phyloP scores from a whole-genome alignment of 129 eudicot genomes.

The Heracleum sosnowskyi region DNA sequence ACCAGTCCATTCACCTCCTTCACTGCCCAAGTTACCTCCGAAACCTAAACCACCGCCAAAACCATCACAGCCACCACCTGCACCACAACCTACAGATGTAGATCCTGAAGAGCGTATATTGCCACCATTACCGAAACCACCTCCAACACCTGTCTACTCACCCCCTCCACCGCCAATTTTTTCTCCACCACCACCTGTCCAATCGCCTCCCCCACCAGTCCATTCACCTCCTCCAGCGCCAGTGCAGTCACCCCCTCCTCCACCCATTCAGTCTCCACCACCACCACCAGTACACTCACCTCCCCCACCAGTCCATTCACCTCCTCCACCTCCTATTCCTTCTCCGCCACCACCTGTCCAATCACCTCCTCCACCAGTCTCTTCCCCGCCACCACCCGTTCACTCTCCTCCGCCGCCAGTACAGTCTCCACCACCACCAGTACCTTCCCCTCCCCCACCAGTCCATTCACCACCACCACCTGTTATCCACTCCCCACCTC shows the following conservation, averaged over 20 bases:
- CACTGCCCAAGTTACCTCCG: slow-evolving; percentile 1
- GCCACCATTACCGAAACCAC: background rate
- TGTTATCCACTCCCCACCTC: slow-evolving; percentile 5
- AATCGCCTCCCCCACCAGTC: slow-evolving; percentile 9
- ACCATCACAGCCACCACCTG: background rate
- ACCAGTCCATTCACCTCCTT: slow-evolving; percentile 25
- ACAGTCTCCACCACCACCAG: slow-evolving; percentile 9
- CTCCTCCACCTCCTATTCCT: slow-evolving; percentile 16
- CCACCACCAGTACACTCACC: slow-evolving; percentile 16
- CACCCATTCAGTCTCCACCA: slow-evolving; percentile 14
- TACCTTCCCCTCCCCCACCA: background rate
- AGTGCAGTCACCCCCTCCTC: slow-evolving; percentile 9
- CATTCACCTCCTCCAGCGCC: slow-evolving; percentile 12
- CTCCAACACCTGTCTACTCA: background rate
- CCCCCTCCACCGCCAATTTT: background rate
- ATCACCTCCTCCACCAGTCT: slow-evolving; percentile 7
- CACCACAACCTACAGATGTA: background rate
- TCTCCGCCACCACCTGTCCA: slow-evolving; percentile 14
- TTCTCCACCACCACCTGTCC: slow-evolving; percentile 5
- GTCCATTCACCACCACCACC: slow-evolving; percentile 8
- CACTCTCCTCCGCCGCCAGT: slow-evolving; percentile 15
- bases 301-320: slow-evolving; percentile 26
- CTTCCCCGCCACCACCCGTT: slow-evolving; percentile 10
- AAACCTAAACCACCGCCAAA: slow-evolving; percentile 3
- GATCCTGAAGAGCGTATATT: background rate